Base-by-base conservation (phyloP, 2,329 filamentous ascomycete species). In the Calonectria leucothoes region DNA sequence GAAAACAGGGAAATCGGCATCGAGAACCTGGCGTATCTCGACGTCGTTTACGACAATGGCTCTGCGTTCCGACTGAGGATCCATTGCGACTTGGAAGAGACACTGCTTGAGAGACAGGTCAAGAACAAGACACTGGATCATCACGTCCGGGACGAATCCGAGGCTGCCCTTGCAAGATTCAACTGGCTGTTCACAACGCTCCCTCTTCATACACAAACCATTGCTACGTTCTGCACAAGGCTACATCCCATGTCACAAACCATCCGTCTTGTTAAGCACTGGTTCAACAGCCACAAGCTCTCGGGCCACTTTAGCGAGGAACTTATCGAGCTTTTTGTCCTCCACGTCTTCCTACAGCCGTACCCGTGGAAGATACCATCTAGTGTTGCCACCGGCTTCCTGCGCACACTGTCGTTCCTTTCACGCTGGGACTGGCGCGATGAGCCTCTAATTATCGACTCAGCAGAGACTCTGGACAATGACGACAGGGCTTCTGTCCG, bases 401-500 rank as follows among this genome's bases (percentile, higher is more conserved):
- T 98, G 33, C 92, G 96, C 27, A 94, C 94, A 0, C 87, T 99
- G 1, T 87, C 93, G 37, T 94, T 96, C 83, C 88, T 99, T 17
- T 92, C 95, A 1, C 90, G 92, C 51, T 99, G 97, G 95, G 95
- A 98, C 82, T 99, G 97, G 97, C 91, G 94, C 33, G 88, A 92
- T 10, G 93, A 95, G 67, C 94, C 97, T 1, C 88, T 98, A 37
- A 88, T 98, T 39, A 89, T 98, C 31, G 95, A 98, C 82, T 83
- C 84, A 6, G 90, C 91, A 14, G 90, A 89, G 73, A 90, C 92
- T 17, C 88, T 97, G 81, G 90, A 90, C 10, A 84, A 87, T 10
- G 86, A 90, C 14, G 91, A 94, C 35, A 88, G 93, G 14, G 85
- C 90, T 37, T 86, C 88, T 3, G 92, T 97, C 75, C 89, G 88